phyloP scores from a whole-genome alignment of 2,329 filamentous ascomycete genomes.

The Sclerotinia subarctica region DNA sequence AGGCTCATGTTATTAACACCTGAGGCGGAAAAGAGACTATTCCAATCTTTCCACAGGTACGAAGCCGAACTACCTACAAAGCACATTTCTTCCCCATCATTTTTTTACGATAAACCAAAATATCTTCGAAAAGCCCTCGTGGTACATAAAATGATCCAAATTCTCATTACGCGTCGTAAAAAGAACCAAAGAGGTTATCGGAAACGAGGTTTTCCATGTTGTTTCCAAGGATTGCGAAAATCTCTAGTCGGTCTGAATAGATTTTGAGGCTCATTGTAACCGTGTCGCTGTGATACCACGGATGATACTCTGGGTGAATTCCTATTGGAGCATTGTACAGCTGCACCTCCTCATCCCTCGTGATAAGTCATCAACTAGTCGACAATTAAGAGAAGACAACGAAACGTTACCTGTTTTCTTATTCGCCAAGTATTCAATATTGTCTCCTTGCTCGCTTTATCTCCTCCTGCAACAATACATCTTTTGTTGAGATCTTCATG shows the following conservation, averaged over 20 bases:
- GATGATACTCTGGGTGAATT: not conserved
- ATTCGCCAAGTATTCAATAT: not conserved
- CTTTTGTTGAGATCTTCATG: not conserved
- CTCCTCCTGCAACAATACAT: not conserved
- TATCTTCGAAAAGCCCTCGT: not conserved
- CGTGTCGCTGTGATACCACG: not conserved
- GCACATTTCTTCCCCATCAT: not conserved
- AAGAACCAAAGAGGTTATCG: not conserved
- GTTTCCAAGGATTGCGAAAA: not conserved
- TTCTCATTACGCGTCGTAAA: not conserved
- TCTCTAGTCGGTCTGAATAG: not conserved
- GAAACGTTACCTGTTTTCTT: not conserved
- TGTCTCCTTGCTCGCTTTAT: not conserved
- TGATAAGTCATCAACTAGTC: not conserved
- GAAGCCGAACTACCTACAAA: not conserved
- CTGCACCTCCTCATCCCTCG: not conserved
- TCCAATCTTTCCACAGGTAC: not conserved
- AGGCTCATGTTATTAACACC: slow-evolving; percentile 13
- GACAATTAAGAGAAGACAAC: not conserved
- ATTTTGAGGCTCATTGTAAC: not conserved
- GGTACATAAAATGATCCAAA: not conserved
- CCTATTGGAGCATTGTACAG: not conserved
- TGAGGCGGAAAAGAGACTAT: slow-evolving; percentile 11
- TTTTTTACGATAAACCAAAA: not conserved
- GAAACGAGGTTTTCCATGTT: not conserved